Conservation (phyloP, 2,329 filamentous ascomycete genomes). For the Ophiostoma sp. region DNA sequence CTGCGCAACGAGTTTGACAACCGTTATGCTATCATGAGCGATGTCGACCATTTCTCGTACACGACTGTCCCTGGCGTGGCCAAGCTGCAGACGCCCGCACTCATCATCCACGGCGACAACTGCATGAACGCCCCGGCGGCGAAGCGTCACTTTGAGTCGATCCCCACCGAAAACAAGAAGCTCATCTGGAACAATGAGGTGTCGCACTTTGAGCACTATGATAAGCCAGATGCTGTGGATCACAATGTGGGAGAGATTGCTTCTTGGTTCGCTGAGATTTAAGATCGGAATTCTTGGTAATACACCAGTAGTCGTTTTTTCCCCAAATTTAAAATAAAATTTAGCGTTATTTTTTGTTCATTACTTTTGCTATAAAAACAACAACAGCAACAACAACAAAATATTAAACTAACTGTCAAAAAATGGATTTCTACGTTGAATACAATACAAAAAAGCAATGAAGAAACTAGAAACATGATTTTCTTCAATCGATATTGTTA, state of each 20-base stretch:
- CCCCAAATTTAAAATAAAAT: no score
- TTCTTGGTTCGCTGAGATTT: slow-evolving; percentile 9
- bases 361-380: no score
- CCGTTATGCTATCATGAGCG: slow-evolving; percentile 23
- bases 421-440: no score
- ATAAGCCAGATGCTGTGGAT: slow-evolving; percentile 14
- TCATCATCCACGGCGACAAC: slow-evolving; percentile 24
- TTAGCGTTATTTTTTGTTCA: no score
- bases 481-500: no score
- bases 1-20: slow-evolving; percentile 21
- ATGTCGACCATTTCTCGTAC: slow-evolving; percentile 21
- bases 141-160: slow-evolving; percentile 20
- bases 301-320: no score
- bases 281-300: not conserved
- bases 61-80: slow-evolving; percentile 21
- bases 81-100: slow-evolving; percentile 15
- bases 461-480: no score
- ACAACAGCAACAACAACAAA: no score
- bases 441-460: no score
- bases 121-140: slow-evolving; percentile 22
- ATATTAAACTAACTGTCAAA: no score
- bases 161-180: slow-evolving; percentile 19
- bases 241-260: slow-evolving; percentile 21
- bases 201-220: slow-evolving; percentile 20
- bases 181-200: slow-evolving; percentile 22